phyloP scores from a whole-genome alignment of 495 filamentous ascomycete species.

The Aspergillus panamensis region DNA sequence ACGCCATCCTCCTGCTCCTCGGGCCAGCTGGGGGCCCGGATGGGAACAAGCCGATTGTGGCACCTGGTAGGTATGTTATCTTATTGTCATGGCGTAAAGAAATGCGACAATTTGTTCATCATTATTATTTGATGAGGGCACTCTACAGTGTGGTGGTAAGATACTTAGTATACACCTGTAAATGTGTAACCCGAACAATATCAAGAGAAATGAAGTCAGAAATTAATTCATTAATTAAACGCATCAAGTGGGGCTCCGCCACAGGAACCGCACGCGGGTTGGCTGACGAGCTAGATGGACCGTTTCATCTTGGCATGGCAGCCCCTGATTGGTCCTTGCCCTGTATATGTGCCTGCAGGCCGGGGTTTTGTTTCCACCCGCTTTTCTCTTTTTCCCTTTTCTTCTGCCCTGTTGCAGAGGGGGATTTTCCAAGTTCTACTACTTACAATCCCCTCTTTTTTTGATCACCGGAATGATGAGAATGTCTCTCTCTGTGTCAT shows the following conservation, averaged over 20 bases:
- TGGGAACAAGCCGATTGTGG: neutral
- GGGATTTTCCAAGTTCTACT: too few relatives aligned
- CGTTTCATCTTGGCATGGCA: slow-evolving; percentile 7
- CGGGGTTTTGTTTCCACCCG: neutral
- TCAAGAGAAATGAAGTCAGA: neutral
- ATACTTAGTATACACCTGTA: neutral
- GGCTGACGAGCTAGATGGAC: slow-evolving; percentile 4
- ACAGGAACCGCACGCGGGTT: slow-evolving; percentile 12
- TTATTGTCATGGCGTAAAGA: neutral
- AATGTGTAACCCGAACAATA: neutral
- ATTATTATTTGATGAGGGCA: neutral
- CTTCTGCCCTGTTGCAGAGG: neutral
- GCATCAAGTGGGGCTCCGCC: slow-evolving; percentile 4
- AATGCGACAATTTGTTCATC: neutral
- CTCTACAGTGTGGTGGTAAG: neutral
- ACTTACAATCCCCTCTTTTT: too few relatives aligned
- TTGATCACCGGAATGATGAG: too few relatives aligned
- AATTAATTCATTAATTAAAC: neutral
- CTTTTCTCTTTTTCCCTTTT: neutral
- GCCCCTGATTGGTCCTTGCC: neutral
- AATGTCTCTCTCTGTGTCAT: too few relatives aligned
- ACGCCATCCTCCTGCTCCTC: neutral
- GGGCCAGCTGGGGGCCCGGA: neutral
- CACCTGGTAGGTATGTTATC: neutral
- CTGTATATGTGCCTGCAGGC: neutral